A percentile compares a stretch with the other conserved stretches of the same genome.
phyloP scores from a whole-genome alignment of 768 basidiomycete genomes.

The Termitomyces sp. region DNA sequence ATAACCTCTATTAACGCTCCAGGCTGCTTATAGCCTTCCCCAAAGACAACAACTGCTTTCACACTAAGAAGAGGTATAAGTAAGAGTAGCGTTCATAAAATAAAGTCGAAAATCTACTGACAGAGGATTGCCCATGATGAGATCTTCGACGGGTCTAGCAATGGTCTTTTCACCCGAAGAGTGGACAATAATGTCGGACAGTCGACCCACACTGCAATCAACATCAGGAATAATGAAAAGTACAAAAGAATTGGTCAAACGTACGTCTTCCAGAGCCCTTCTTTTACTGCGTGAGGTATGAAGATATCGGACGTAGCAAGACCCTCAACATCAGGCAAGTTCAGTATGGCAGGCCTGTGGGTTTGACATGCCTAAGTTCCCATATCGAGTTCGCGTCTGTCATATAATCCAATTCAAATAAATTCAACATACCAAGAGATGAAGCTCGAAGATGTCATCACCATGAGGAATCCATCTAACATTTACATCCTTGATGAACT shows the following conservation, averaged over 20 bases:
- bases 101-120: neutral
- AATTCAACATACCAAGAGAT: too few species aligned
- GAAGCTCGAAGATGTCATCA: too few species aligned
- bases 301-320: neutral
- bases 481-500: too few species aligned
- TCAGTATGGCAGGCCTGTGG: too few species aligned
- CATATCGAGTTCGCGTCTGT: too few species aligned
- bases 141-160: neutral
- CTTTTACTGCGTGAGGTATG: neutral
- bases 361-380: too few species aligned
- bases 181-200: neutral
- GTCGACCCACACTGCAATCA: neutral
- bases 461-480: too few species aligned
- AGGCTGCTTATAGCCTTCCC: neutral
- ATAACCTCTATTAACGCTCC: neutral
- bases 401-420: too few species aligned
- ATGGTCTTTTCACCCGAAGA: constrained; percentile 1
- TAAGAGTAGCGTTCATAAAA: too few species aligned
- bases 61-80: neutral
- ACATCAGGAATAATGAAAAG: neutral
- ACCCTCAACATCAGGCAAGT: too few species aligned
- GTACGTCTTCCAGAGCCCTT: neutral
- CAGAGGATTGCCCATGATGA: neutral
- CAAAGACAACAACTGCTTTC: neutral
- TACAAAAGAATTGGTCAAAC: neutral